phyloP scores from a whole-genome alignment of 169 alveolate species.

The Plasmodium inui region DNA sequence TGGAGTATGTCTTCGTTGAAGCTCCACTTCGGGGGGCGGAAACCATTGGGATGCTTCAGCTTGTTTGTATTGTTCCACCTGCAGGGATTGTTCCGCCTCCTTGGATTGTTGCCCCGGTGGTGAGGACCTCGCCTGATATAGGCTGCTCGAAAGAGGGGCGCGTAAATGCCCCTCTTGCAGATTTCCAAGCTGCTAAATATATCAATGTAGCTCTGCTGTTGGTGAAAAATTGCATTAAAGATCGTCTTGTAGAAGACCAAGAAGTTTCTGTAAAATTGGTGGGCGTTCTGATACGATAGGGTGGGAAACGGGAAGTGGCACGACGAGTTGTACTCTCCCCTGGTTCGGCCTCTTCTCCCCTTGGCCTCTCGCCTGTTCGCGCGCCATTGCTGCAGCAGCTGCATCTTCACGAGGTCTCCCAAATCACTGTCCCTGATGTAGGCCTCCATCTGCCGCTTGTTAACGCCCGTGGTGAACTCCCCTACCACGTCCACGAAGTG shows the following conservation, averaged over 20 bases:
- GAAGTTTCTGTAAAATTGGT: conserved; percentile 28
- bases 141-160: conserved; percentile 18
- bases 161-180: conserved; percentile 32
- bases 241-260: conserved; percentile 28
- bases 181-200: conserved; percentile 18
- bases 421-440: conserved; percentile 30
- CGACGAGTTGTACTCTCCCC: conserved; percentile 13
- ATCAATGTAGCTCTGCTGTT: conserved; percentile 53
- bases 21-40: background rate
- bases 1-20: conserved; percentile 34
- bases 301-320: conserved; percentile 48
- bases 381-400: conserved; percentile 39
- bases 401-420: background rate
- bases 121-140: background rate
- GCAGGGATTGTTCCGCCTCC: background rate
- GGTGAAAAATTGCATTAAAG: conserved; percentile 16
- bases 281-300: conserved; percentile 33
- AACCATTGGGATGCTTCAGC: too few species aligned
- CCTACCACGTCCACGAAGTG: conserved; percentile 14
- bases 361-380: conserved; percentile 2
- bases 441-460: conserved; percentile 20
- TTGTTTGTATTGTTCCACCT: too few species aligned
- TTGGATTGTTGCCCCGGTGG: background rate
- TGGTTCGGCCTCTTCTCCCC: background rate
- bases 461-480: conserved; percentile 22